These are phyloP conservation scores for Henckelia pumila DNA, from an alignment of 257 asterid genomes.

Conservation along the genomic window DNA sequence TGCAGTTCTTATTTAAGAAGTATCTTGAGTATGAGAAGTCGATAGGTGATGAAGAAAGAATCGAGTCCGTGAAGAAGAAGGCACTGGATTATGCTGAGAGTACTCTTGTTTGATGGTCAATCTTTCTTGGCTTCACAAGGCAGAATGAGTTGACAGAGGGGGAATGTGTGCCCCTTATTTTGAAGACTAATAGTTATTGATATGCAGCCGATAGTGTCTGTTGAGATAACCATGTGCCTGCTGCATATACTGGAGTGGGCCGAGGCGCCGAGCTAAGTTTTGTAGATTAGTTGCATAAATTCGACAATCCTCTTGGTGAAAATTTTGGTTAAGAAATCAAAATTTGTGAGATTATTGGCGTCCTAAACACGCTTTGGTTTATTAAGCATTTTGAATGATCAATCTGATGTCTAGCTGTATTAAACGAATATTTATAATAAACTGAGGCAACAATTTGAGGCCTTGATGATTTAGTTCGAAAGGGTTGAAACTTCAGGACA, in stretches of 20 bases:
- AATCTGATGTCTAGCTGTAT: no score
- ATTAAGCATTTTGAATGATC: no score
- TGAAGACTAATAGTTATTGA: background rate
- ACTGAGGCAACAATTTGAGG: no score
- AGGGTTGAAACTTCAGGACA: no score
- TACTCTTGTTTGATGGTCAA: slow-evolving; percentile 42
- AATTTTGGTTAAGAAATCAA: no score
- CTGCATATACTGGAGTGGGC: background rate
- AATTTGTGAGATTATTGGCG: background rate
- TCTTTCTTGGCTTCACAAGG: background rate
- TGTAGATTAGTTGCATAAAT: background rate
- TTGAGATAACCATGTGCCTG: background rate
- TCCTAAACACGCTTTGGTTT: no score
- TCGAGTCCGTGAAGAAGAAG: slow-evolving; percentile 61
- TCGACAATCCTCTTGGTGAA: background rate
- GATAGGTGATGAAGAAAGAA: slow-evolving; percentile 60
- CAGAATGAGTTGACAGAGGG: background rate
- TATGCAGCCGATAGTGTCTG: background rate
- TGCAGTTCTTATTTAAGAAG: slow-evolving; percentile 87
- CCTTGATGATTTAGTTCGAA: no score
- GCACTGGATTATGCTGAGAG: slow-evolving; percentile 81
- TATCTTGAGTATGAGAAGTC: slow-evolving; percentile 75
- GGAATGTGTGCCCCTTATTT: background rate
- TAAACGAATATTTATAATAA: no score
- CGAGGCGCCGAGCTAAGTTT: background rate